Conservation (phyloP, 2,329 filamentous ascomycete species). For the Stagonosporopsis cucurbitacearum region DNA sequence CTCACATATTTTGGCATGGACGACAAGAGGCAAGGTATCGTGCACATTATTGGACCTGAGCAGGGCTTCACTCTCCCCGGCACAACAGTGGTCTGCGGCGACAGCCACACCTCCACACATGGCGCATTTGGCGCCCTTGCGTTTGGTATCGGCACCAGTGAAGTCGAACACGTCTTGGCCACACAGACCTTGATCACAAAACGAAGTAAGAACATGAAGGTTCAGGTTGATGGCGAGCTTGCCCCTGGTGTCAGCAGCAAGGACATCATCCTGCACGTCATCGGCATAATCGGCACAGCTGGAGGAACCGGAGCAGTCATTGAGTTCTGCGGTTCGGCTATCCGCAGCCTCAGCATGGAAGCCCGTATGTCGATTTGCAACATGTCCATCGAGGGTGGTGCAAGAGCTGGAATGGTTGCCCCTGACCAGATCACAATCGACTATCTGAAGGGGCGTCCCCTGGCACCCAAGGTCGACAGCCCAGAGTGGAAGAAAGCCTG, state of each 20-base stretch:
- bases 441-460: constrained; percentile 88
- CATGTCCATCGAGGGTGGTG: constrained; percentile 97
- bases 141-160: constrained; percentile 96
- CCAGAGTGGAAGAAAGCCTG: constrained; percentile 89
- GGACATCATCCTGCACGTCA: constrained; percentile 90
- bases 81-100: constrained; percentile 95
- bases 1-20: constrained; percentile 96
- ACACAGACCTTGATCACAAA: constrained; percentile 95
- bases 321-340: constrained; percentile 95
- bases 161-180: constrained; percentile 97
- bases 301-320: constrained; percentile 95
- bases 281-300: constrained; percentile 92
- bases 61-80: constrained; percentile 98
- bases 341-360: constrained; percentile 89
- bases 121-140: constrained; percentile 94
- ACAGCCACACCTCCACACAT: constrained; percentile 97
- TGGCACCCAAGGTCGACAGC: constrained; percentile 84
- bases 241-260: constrained; percentile 93
- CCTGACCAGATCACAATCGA: constrained; percentile 94
- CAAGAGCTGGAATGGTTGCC: constrained; percentile 94
- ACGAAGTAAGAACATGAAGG: constrained; percentile 97
- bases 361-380: constrained; percentile 99
- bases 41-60: constrained; percentile 97
- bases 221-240: constrained; percentile 91
- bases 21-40: constrained; percentile 96